These are phyloP conservation scores for Torulaspora maleeae DNA, from an alignment of 805 yeast genomes.

Conservation along the genomic window DNA sequence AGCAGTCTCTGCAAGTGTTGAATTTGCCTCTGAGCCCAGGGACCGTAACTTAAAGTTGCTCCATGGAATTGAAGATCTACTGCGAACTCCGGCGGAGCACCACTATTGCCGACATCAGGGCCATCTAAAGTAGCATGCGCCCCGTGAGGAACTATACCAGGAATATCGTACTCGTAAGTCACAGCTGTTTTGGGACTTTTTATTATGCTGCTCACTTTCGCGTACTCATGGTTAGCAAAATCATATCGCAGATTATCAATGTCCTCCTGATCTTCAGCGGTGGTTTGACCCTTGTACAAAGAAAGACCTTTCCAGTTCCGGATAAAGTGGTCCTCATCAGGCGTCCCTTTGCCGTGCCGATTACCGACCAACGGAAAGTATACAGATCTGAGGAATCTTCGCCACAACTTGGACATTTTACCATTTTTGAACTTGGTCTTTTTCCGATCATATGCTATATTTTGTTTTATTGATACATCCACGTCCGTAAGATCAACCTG, in stretches of 20 bases:
- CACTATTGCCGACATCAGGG: conserved; percentile 56
- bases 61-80: conserved; percentile 53
- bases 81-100: conserved; percentile 56
- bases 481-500: conserved; percentile 47
- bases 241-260: conserved; percentile 34
- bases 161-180: conserved; percentile 63
- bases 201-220: conserved; percentile 64
- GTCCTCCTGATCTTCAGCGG: conserved; percentile 32
- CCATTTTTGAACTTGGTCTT: conserved; percentile 21
- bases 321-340: conserved; percentile 17
- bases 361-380: conserved; percentile 8
- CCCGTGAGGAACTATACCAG: conserved; percentile 55
- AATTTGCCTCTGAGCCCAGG: conserved; percentile 92
- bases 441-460: conserved; percentile 55
- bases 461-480: conserved; percentile 62
- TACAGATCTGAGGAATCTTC: conserved; percentile 15
- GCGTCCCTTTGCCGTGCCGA: conserved; percentile 2
- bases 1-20: conserved; percentile 57
- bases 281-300: conserved; percentile 50
- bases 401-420: conserved; percentile 26
- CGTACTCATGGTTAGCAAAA: conserved; percentile 61
- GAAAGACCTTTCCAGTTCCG: conserved; percentile 72
- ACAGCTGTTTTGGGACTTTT: conserved; percentile 55
- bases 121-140: conserved; percentile 38
- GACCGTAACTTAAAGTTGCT: conserved; percentile 78